Evolutionary conservation across 345 rosid genomes (phyloP), one percentile per base, ranked within the genome.

Genomic region (Raphanus sativus): DNA sequence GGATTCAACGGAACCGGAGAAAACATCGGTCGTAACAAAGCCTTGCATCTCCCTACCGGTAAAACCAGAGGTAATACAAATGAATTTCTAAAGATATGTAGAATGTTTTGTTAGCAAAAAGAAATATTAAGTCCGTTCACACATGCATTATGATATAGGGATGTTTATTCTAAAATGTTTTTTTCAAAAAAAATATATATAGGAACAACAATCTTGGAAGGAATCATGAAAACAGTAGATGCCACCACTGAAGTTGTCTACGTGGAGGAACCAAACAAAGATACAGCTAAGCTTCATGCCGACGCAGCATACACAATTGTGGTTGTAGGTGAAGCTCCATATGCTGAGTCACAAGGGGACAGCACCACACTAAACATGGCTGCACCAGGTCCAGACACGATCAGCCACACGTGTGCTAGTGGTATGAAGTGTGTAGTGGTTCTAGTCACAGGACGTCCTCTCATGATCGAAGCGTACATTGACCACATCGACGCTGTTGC

Each of bases 161-260:
- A 21, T 13, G 48, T 42, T 45, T 1, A 21, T 42, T 45, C 12
- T 28, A 48, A 67, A 28, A 3, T n/a, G 36, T 67, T 48, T n/a
- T 48, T 34, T 34, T 26, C 58, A 17, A 32, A 52, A 69, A 17
- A 32, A 30, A 69, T 15, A 50, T 50, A 52, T 21, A 7, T 25
- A 80, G 92, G 94, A 24, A 90, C 91, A 11, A 94, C 96, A 17
- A 88, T 94, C 66, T 87, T 91, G 59, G 77, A 76, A 38, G 98
- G 86, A 30, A 83, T 89, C 1, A 69, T 84, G 59, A 71, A 69
- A 26, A 74, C 91, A 1, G 92, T 93, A 15, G 89, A 87, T 67
- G 62, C 83, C 24, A 79, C 48, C 36, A 89, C 94, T 0, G 32
- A 82, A 67, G 89, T 91, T 21, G 86, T 86, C 52, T 87, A 76